Evolutionary conservation across 2,329 filamentous ascomycete species (phyloP), one percentile per base, ranked within the genome.

Genomic region (Ophiostoma sp.): DNA sequence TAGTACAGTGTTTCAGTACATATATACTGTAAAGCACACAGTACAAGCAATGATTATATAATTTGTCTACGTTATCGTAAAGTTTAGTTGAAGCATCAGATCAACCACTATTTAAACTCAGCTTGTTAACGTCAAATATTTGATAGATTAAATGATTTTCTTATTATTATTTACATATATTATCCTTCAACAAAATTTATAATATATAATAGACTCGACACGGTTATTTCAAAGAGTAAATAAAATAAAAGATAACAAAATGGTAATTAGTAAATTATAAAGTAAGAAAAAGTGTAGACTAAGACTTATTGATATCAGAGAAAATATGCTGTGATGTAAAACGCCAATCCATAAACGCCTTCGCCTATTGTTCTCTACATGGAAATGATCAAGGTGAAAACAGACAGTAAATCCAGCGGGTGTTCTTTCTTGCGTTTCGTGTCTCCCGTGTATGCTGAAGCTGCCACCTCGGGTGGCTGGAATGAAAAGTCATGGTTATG

Each of bases 341-440:
- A 62, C 27, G 57, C 57, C 57, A 62, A 11, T 64, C 33, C 60
- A 33, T 64, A 65, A 65, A 65, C 62, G 62, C 62, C 62, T n/a
- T 39, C 62, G 62, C 62, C 62, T 39, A n/a, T 65, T 62, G 57
- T 33, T 65, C 62, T 36, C 13, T 23, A 36, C 31, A 64, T 35
- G 13, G 60, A 39, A 20, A 36, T 20, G 31, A 35, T 1, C 20
- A 17, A n/a, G 2, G 20, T 10, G 7, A 7, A 48, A 48, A 48
- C 7, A 48, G 17, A 48, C 44, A n/a, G 60, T 23, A 65, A 23
- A 41, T 23, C 62, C 62, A 41, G 57, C 27, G 11, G 4, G 17
- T 27, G n/a, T 11, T 64, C 15, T 64, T 64, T 64, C n/a, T 36
- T 36, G 33, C 60, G 15, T 17, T 36, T 65, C 62, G 35, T 65